Conservation (phyloP, 2,329 filamentous ascomycete genomes). For the Arthroderma sp. region DNA sequence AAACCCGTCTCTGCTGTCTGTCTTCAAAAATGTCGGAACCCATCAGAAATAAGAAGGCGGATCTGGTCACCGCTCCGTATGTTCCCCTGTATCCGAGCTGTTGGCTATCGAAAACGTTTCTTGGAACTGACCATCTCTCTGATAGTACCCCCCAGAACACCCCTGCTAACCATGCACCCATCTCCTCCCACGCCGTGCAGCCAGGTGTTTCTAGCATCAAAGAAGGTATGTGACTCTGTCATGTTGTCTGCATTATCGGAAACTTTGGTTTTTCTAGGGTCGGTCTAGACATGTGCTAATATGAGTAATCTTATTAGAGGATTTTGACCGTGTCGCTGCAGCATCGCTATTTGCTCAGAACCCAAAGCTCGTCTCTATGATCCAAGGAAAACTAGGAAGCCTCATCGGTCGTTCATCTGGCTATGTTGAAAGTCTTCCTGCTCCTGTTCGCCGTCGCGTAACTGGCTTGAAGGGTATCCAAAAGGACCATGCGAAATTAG, state of each 20-base stretch:
- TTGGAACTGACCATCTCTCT: constrained; percentile 15
- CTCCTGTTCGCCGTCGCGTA: constrained; percentile 80
- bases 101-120: constrained; percentile 14
- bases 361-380: constrained; percentile 89
- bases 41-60: constrained; percentile 53
- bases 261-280: constrained; percentile 68
- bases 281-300: constrained; percentile 70
- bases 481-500: constrained; percentile 96
- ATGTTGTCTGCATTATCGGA: not conserved
- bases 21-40: constrained; percentile 47
- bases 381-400: constrained; percentile 86
- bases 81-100: constrained; percentile 22
- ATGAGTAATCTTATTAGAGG: constrained; percentile 47
- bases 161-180: constrained; percentile 85
- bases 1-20: no score
- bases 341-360: constrained; percentile 93
- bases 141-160: constrained; percentile 95
- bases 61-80: constrained; percentile 48
- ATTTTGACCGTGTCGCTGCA: constrained; percentile 72
- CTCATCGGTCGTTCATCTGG: constrained; percentile 92
- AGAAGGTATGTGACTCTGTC: constrained; percentile 58
- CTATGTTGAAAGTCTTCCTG: constrained; percentile 91
- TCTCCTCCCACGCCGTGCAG: constrained; percentile 93
- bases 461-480: constrained; percentile 94
- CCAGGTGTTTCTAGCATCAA: constrained; percentile 90